These are phyloP conservation scores for Diplodia scrobiculata DNA, from an alignment of 2,329 filamentous ascomycete genomes.

Conservation along the genomic window DNA sequence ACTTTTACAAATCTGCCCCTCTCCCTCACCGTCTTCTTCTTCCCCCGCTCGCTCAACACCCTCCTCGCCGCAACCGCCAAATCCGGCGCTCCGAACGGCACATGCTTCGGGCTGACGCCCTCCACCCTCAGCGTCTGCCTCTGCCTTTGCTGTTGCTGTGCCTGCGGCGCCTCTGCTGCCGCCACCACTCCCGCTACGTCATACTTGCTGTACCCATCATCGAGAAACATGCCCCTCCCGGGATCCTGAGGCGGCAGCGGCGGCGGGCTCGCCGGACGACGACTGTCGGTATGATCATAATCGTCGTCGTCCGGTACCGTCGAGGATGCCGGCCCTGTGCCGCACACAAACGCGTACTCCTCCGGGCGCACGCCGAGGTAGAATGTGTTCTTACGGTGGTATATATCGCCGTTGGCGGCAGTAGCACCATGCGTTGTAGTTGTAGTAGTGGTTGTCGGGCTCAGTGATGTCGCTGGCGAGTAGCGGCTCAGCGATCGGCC, in stretches of 20 bases:
- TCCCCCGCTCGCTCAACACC: constrained; percentile 1
- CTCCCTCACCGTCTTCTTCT: background rate
- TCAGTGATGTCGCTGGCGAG: background rate
- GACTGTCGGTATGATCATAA: too few relatives aligned
- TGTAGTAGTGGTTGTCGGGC: background rate
- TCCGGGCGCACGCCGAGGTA: constrained; percentile 14
- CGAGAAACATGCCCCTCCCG: background rate
- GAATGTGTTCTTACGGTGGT: background rate
- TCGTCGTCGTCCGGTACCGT: background rate
- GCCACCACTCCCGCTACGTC: background rate
- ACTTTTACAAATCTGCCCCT: background rate
- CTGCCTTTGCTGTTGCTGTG: background rate
- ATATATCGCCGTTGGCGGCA: background rate
- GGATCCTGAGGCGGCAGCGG: background rate
- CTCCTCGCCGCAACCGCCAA: constrained; percentile 17
- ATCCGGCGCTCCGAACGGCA: constrained; percentile 12
- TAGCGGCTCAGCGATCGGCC: background rate
- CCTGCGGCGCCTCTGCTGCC: too few relatives aligned
- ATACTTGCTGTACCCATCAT: background rate
- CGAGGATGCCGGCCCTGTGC: background rate
- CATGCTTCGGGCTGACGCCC: background rate
- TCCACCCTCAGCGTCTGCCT: constrained; percentile 4
- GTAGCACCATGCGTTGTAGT: background rate
- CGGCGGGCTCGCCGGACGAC: background rate
- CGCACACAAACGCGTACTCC: constrained; percentile 24